These are phyloP conservation scores for Ascochyta viciae-villosae DNA, from an alignment of 2,329 filamentous ascomycete species.

Conservation along the genomic window DNA sequence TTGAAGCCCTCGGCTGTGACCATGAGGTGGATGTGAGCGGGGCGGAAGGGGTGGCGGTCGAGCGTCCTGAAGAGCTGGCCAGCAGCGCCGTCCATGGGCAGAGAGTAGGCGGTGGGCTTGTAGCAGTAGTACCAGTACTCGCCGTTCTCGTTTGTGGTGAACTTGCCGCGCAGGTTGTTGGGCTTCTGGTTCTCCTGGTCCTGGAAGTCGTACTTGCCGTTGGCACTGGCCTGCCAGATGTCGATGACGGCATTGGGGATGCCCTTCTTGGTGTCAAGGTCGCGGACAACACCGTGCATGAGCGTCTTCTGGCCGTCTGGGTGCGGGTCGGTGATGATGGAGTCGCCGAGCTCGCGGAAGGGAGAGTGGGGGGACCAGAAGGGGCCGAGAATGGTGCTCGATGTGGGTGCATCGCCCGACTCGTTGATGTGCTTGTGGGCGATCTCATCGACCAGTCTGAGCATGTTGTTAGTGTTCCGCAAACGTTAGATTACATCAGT, in stretches of 20 bases:
- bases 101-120: slow-evolving; percentile 74
- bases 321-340: slow-evolving; percentile 69
- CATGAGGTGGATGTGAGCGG: slow-evolving; percentile 68
- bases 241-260: slow-evolving; percentile 75
- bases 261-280: slow-evolving; percentile 70
- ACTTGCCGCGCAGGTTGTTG: slow-evolving; percentile 81
- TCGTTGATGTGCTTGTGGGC: slow-evolving; percentile 70
- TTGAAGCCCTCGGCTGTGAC: slow-evolving; percentile 63
- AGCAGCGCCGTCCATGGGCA: slow-evolving; percentile 68
- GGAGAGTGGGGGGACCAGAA: slow-evolving; percentile 80
- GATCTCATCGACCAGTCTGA: slow-evolving; percentile 70
- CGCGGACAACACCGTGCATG: slow-evolving; percentile 73
- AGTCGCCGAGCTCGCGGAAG: slow-evolving; percentile 71
- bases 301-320: slow-evolving; percentile 64
- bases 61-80: slow-evolving; percentile 61
- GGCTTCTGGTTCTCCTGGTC: slow-evolving; percentile 73
- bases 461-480: neutral
- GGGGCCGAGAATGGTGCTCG: slow-evolving; percentile 76
- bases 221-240: slow-evolving; percentile 79
- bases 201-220: slow-evolving; percentile 79
- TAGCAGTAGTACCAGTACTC: slow-evolving; percentile 78
- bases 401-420: slow-evolving; percentile 69
- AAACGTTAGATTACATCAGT: neutral
- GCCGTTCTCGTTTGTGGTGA: slow-evolving; percentile 72
- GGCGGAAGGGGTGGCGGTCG: slow-evolving; percentile 66